Base-by-base conservation (phyloP, 2,329 filamentous ascomycete species). In the Xylaria digitata region DNA sequence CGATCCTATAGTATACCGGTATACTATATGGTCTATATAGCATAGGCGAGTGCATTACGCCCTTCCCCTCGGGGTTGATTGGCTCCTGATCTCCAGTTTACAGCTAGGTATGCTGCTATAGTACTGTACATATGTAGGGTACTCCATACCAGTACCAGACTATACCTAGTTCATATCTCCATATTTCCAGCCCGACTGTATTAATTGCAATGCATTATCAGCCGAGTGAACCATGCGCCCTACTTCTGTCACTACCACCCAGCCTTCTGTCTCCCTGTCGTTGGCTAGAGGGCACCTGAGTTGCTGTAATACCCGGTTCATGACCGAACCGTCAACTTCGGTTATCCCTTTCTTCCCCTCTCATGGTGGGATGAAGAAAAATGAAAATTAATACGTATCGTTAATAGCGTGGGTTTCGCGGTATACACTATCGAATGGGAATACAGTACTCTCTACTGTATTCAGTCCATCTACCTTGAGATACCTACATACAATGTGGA, bases 141-240 rank as follows among this genome's bases (percentile, higher is more conserved):
- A 43, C 37, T 43, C 53, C 37, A 43, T 55, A 30, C 15, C 19
- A 13, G 37, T 19, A 26, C 30, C 49, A 32, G 11, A 37, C 21
- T 15, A 30, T 11, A 48, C 30, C 34, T 30, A 43, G 45, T 54
- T 46, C 62, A 49, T 40, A 46, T 60, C 62, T 53, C 49, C 52
- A 49, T 65, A 42, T 60, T 53, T 32, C 45, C 23, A 63, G 15
- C 21, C 37, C 26, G 59, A 59, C 54, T 50, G 53, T 56, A 59
- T 50, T 45, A 37, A 50, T 59, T 45, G 54, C 34, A 34, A 55
- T 55, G 60, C 26, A 30, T 65, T 68, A 68, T 67, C 62, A 68
- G 66, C 62, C 66, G 62, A 65, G 40, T 43, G 52, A 62, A 55
- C 57, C 56, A 64, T 60, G 61, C 61, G 65, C 61, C 61, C 50